Percentiles rank a stretch among this genome's conserved stretches.
Evolutionary conservation across 768 basidiomycete genomes (phyloP).

Genomic region (Pholiota molesta): DNA sequence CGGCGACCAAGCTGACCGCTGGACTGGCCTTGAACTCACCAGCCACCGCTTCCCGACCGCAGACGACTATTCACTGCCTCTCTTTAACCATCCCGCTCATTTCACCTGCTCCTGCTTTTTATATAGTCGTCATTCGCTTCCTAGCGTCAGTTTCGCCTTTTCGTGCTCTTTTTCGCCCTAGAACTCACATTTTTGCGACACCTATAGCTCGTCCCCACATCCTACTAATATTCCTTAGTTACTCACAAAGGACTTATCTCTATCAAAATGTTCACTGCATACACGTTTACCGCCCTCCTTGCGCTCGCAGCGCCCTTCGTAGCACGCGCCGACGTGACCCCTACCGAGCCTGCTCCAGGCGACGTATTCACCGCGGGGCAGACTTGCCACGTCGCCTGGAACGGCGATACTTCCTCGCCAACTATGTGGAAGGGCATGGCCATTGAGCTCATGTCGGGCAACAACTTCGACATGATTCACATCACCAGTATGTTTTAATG

Average conservation of each 20-base stretch:
- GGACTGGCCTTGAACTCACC: neutral
- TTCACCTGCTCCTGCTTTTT: neutral
- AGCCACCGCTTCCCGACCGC: slow-evolving; percentile 1
- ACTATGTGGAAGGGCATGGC: slow-evolving; percentile 71
- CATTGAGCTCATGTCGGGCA: slow-evolving; percentile 82
- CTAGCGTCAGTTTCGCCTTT: neutral
- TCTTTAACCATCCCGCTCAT: slow-evolving; percentile 6
- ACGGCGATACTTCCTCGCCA: slow-evolving; percentile 37
- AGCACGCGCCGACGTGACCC: slow-evolving; percentile 60
- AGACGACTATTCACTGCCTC: slow-evolving; percentile 7
- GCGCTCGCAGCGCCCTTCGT: slow-evolving; percentile 37
- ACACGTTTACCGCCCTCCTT: slow-evolving; percentile 40
- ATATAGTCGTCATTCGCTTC: neutral
- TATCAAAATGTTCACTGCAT: slow-evolving; percentile 39
- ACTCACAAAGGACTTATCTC: neutral
- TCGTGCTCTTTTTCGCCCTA: neutral
- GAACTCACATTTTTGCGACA: neutral
- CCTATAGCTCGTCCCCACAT: neutral
- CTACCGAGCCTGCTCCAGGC: slow-evolving; percentile 63
- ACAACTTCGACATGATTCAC: slow-evolving; percentile 69
- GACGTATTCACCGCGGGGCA: slow-evolving; percentile 58
- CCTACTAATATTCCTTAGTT: neutral
- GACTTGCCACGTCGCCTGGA: slow-evolving; percentile 62
- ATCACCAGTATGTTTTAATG: slow-evolving; percentile 56
- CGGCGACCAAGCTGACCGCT: neutral